Evolutionary conservation across 1,284 basidiomycete genomes (phyloP).

Genomic region (Sanguinoderma infundibulare): DNA sequence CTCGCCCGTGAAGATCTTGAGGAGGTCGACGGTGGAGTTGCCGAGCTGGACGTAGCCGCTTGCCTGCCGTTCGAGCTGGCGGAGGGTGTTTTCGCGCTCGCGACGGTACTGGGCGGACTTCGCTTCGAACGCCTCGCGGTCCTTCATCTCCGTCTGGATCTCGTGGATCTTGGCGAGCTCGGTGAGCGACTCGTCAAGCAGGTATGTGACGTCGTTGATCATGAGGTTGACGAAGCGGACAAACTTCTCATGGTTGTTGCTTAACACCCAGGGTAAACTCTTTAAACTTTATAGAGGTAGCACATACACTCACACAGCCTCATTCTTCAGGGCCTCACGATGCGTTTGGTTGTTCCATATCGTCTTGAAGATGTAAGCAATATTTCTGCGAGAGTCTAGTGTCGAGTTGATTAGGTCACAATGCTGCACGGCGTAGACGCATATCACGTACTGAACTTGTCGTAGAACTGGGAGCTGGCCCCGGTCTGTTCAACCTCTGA

Average conservation of each 20-base stretch:
- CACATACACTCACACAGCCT: conserved; percentile 66
- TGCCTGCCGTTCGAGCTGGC: conserved; percentile 82
- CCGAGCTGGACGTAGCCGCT: conserved; percentile 88
- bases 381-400: conserved; percentile 80
- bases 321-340: conserved; percentile 79
- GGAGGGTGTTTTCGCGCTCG: conserved; percentile 83
- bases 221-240: conserved; percentile 96
- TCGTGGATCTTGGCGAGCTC: conserved; percentile 89
- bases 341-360: conserved; percentile 92
- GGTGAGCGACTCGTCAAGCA: conserved; percentile 95
- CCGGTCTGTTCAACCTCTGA: conserved; percentile 97
- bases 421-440: too few species aligned
- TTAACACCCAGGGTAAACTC: too few species aligned
- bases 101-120: conserved; percentile 75
- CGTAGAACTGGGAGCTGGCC: conserved; percentile 97
- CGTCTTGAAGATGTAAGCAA: conserved; percentile 83
- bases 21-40: conserved; percentile 85
- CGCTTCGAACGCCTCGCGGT: conserved; percentile 70
- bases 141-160: conserved; percentile 86
- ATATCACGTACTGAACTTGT: conserved; percentile 85
- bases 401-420: conserved; percentile 4
- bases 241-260: conserved; percentile 84
- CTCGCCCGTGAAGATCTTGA: conserved; percentile 93
- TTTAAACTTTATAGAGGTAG: too few species aligned
- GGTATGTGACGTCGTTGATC: conserved; percentile 99